Evolutionary conservation across 1,139 yeast species (phyloP), one percentile per base, ranked within the genome.

Genomic region (Zygoascus meyerae): DNA sequence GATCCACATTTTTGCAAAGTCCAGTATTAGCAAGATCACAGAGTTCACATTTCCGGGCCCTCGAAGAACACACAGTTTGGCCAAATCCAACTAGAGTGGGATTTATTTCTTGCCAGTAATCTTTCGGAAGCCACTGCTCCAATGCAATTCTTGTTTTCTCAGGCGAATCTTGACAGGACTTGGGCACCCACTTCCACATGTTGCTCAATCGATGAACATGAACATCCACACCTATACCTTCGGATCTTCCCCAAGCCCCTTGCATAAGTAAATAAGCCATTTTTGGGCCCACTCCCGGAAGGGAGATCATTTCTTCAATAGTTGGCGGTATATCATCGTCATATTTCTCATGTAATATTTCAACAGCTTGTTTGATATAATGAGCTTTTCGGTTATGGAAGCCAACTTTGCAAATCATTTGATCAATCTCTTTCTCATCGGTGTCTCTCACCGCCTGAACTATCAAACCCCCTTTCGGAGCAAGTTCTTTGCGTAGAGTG

Each of bases 241-340:
- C 70, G 45, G 74, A 81, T 34, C 73, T 69, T 12, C 70, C 69
- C 95, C 96, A 89, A 0, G 94, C 96, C 37, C 79, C 75, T 57
- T 87, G 95, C 53, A 87, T 68, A 2, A 90, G 72, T 32, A 90
- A 66, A 62, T 78, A 84, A 0, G 95, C 95, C 97, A 90, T 90
- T 62, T 90, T 90, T 9, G 96, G 96, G 0, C 98, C 98, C 1
- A 90, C 95, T 0, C 98, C 98, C 0, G 97, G 97, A 33, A 90
- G 66, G 0, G 74, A 66, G 2, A 78, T 73, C 48, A 89, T 72
- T 1, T 83, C 90, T 8, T 75, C 79, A 10, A 87, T 74, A 0
- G 81, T 79, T 12, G 75, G 66, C 1, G 70, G 70, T 1, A 90
- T 74, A 58, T 89, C 97, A 7, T 81, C 81, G 15, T 70, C 66